Base-by-base conservation (phyloP, 345 rosid genomes). In the Syzygium aromaticum region DNA sequence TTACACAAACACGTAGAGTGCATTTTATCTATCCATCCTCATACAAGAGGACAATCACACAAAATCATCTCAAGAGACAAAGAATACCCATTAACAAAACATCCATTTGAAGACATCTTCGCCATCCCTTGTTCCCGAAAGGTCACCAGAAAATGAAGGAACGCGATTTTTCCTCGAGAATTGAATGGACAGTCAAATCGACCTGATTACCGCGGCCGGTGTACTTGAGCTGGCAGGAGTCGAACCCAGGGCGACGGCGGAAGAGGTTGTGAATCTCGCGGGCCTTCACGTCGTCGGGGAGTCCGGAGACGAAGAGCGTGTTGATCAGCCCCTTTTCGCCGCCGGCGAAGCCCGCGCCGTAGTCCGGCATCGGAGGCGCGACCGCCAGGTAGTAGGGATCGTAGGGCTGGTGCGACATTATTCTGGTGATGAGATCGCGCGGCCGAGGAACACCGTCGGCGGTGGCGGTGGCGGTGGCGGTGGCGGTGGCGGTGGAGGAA, bases 151-250 rank as follows among this genome's bases (percentile, higher is more conserved):
- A 19, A 19, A 73, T 38, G 23, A 38, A 38, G 82, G 49, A 73
- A 73, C 19, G 80, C 23, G 38, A 73, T 19, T 73, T 73, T 33
- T 19, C 25, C 80, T 73, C 27, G 49, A 73, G 27, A 5, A 73
- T 21, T 19, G 38, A 73, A 73, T 19, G 38, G 82, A 43, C 25
- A 38, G 49, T 73, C 21, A 73, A 38, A 73, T 27, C 30, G 59
- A 95, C 98, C 98, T 96, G 98, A 90, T 96, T 93, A 87, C 99
- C 98, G 7, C 96, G 96, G 77, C 98, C 98, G 40, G 98, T 96
- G 91, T 97, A 97, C 92, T 97, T 96, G 88, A 97, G 97, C 94
- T 97, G 98, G 86, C 94, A 94, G 85, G 90, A 93, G 46, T 95
- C 96, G 88, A 95, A 97, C 12, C 98, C 98, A 1, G 91, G 93